Conservation (phyloP, 192 early-diverging fungal genomes). For the Coemansia sp. region DNA sequence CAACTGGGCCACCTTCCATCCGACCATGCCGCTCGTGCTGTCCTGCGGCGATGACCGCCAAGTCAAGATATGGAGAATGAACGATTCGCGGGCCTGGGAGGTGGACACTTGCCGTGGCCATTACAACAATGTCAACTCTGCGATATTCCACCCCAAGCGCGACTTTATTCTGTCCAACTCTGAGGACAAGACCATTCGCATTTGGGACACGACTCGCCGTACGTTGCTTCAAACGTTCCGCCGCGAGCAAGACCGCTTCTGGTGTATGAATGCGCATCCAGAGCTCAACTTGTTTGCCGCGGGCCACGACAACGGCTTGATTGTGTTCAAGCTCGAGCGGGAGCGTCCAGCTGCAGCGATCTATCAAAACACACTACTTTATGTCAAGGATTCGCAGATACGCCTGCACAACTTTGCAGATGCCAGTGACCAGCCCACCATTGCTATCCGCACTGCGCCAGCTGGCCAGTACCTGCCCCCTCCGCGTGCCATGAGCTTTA, state of each 20-base stretch:
- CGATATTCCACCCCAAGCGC: constrained; percentile 94
- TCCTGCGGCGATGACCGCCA: constrained; percentile 97
- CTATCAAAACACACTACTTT: constrained; percentile 82
- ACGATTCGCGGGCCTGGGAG: constrained; percentile 98
- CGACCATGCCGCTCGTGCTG: constrained; percentile 92
- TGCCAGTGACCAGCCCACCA: constrained; percentile 72
- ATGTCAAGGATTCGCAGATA: constrained; percentile 85
- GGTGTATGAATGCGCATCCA: constrained; percentile 94
- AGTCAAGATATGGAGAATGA: constrained; percentile 99
- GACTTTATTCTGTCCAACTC: constrained; percentile 92
- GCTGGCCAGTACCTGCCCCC: constrained; percentile 68
- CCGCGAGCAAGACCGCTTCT: constrained; percentile 95
- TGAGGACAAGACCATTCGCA: constrained; percentile 96
- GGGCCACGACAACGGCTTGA: constrained; percentile 95
- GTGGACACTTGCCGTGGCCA: constrained; percentile 99
- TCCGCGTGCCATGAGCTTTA: constrained; percentile 86
- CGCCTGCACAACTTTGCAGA: constrained; percentile 80
- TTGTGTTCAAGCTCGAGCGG: constrained; percentile 98
- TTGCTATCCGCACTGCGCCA: constrained; percentile 73
- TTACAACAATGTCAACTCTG: constrained; percentile 94
- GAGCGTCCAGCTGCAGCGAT: constrained; percentile 91
- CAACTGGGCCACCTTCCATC: constrained; percentile 98
- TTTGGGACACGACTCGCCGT: constrained; percentile 97
- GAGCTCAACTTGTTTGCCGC: constrained; percentile 98
- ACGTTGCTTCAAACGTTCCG: constrained; percentile 95